phyloP scores from a whole-genome alignment of 1,284 basidiomycete species.

The Anthracocystis walkeri region DNA sequence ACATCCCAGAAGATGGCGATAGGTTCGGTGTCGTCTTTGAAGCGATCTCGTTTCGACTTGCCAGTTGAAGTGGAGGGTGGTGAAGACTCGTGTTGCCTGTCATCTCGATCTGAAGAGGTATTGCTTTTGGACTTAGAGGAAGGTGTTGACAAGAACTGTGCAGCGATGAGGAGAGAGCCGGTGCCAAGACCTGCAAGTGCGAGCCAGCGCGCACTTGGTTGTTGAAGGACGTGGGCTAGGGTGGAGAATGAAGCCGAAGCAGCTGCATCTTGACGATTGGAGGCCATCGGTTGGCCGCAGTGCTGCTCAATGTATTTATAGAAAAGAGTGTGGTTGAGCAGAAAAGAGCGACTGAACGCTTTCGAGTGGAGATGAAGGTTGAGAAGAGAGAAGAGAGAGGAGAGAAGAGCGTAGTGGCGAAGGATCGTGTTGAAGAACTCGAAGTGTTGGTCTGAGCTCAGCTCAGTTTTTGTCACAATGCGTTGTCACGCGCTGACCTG shows the following conservation, averaged over 20 bases:
- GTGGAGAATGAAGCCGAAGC: conserved; percentile 32
- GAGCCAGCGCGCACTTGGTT: conserved; percentile 36
- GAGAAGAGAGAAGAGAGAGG: not conserved
- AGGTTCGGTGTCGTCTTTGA: conserved; percentile 39
- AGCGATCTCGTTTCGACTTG: conserved; percentile 30
- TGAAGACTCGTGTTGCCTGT: conserved; percentile 13
- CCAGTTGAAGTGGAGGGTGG: conserved; percentile 14
- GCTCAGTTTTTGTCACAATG: conserved; percentile 17
- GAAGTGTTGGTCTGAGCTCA: conserved; percentile 33
- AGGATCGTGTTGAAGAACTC: not conserved
- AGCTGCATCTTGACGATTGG: conserved; percentile 30
- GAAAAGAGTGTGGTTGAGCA: not conserved
- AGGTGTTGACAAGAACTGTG: conserved; percentile 12
- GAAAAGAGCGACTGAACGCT: not conserved
- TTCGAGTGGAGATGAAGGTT: not conserved
- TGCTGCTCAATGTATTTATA: not conserved
- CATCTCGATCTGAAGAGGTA: conserved; percentile 4
- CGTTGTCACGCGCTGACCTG: conserved; percentile 17
- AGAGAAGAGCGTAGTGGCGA: not conserved
- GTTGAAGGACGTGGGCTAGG: conserved; percentile 23
- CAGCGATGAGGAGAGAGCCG: conserved; percentile 26
- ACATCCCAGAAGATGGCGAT: conserved; percentile 65
- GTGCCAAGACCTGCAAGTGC: conserved; percentile 39
- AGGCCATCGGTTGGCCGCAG: conserved; percentile 20
- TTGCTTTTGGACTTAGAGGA: conserved; percentile 1